Base-by-base conservation (phyloP, 2,329 filamentous ascomycete species). In the Fonsecaea erecta region DNA sequence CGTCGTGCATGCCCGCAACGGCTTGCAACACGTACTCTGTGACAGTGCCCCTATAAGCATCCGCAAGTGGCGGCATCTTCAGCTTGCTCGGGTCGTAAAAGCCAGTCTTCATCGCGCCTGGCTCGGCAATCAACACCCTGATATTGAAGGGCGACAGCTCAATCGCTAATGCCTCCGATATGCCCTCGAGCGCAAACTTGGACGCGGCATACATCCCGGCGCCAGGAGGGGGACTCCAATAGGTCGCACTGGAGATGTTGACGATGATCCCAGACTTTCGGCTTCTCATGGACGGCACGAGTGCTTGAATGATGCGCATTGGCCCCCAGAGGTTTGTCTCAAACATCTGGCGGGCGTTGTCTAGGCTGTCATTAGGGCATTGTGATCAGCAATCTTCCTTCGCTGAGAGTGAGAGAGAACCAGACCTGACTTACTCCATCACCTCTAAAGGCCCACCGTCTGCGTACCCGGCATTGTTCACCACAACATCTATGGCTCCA, bases 161-260 rank as follows among this genome's bases (percentile, higher is more conserved):
- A 1, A 56, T 60, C 1, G 75, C 71, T 0, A 81, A 66, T 0
- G 77, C 71, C 61, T 81, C 79, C 0, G 77, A 77, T 4, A 77
- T 26, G 1, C 75, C 78, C 65, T 81, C 80, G 0, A 82, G 70
- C 0, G 77, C 79, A n/a, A 76, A 78, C 63, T 82, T 82, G 53
- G 73, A 76, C 1, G 68, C 70, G 0, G 73, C 63, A 54, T 77
- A 77, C n/a, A 73, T 67, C 0, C 67, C 66, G 18, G 70, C 70
- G 1, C 70, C 56, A 24, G 78, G 73, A 3, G 74, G 72, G 0
- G 66, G 67, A 51, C 72, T 66, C 58, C 62, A 63, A 26, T 40
- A 51, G 21, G 28, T 52, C 7, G 30, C 24, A 48, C 52, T 62
- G 32, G 28, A 60, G 24, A 71, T 57, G 32, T 71, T 71, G 57